Percentiles rank a stretch among this genome's conserved stretches.
Conservation (phyloP, 2,329 filamentous ascomycete species). For the Fusarium fracticaudum region DNA sequence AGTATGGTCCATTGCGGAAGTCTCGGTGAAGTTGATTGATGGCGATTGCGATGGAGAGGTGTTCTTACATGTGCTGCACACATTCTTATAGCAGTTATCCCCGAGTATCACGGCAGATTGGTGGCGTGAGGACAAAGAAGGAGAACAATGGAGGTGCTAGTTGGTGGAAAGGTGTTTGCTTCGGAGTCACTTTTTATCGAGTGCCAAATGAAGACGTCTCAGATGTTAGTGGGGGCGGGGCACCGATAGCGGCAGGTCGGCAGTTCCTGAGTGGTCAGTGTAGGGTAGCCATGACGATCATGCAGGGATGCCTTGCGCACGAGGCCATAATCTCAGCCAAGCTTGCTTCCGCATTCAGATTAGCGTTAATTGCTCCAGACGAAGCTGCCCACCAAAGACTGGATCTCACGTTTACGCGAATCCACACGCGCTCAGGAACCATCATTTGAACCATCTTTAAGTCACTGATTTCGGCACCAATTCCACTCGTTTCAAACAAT, state of each 20-base stretch:
- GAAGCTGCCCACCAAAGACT: background rate
- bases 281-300: conserved; percentile 19
- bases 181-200: conserved; percentile 28
- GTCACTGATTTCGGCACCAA: background rate
- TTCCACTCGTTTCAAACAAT: conserved; percentile 12
- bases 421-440: background rate
- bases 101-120: background rate
- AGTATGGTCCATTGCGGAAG: conserved; percentile 5
- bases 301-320: conserved; percentile 23
- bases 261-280: background rate
- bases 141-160: conserved; percentile 14
- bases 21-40: background rate
- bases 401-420: background rate
- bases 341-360: conserved; percentile 14
- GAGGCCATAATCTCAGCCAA: conserved; percentile 8
- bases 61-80: conserved; percentile 38
- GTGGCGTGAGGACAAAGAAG: conserved; percentile 21
- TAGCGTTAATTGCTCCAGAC: background rate
- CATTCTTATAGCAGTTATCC: conserved; percentile 26
- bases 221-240: conserved; percentile 39
- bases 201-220: conserved; percentile 23
- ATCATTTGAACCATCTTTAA: background rate
- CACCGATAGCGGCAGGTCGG: conserved; percentile 33
- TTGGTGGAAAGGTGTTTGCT: conserved; percentile 21
- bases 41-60: background rate